Percentiles rank a stretch among this genome's conserved stretches.
Evolutionary conservation across 2,329 filamentous ascomycete genomes (phyloP).

Genomic region (Cadophora luteo-olivacea): DNA sequence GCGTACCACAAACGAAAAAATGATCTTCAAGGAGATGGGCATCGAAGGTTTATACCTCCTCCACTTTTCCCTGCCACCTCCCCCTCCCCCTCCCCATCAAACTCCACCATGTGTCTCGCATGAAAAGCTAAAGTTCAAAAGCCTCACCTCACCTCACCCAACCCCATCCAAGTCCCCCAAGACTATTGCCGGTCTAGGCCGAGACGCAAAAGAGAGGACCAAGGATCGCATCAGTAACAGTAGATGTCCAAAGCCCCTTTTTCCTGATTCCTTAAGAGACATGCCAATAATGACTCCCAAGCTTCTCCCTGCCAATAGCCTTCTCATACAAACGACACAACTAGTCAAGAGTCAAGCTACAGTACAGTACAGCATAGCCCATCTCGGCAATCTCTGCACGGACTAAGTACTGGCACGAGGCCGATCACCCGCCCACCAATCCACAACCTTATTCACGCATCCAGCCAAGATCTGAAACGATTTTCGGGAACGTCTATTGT

Average conservation of each 20-base stretch:
- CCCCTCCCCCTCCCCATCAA: neutral
- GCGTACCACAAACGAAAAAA: neutral
- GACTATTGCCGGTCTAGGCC: neutral
- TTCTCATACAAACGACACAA: neutral
- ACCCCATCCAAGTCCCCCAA: neutral
- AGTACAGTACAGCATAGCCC: too few relatives aligned
- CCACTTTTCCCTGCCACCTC: too few relatives aligned
- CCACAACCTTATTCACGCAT: neutral
- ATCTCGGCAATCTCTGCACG: neutral
- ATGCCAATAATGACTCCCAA: neutral
- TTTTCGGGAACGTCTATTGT: neutral
- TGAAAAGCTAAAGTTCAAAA: neutral
- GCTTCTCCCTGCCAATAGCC: neutral
- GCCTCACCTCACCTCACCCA: neutral
- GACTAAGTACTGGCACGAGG: neutral
- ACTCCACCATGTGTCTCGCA: neutral
- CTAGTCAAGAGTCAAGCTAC: too few relatives aligned
- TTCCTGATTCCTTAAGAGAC: too few relatives aligned
- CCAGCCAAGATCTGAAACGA: conserved; percentile 6
- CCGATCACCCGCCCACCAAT: neutral
- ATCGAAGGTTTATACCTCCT: neutral
- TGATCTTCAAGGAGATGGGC: too few relatives aligned
- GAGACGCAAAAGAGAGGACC: neutral
- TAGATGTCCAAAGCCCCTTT: neutral
- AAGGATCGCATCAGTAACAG: neutral